phyloP scores from a whole-genome alignment of 2,329 filamentous ascomycete genomes.

The Fusarium setosum region DNA sequence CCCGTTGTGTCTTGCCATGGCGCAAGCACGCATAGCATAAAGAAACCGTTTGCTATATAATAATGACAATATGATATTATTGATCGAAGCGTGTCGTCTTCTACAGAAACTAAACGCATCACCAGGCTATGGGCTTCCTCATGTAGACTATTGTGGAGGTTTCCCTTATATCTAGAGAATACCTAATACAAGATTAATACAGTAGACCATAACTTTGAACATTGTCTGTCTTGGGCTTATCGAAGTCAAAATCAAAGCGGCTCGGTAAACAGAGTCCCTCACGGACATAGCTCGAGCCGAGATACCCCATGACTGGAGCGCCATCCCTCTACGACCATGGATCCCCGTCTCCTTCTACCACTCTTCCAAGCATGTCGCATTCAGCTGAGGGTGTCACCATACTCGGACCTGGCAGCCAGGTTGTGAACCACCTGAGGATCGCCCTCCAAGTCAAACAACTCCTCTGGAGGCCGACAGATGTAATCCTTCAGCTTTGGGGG shows the following conservation, averaged over 20 bases:
- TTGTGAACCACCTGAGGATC: neutral
- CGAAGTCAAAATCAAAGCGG: neutral
- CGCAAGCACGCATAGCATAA: too few species aligned
- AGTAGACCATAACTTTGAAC: neutral
- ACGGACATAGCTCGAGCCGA: neutral
- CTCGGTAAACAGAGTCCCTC: neutral
- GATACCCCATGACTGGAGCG: neutral
- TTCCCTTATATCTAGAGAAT: too few species aligned
- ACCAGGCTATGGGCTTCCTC: too few species aligned
- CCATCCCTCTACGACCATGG: neutral
- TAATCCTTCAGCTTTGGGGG: neutral
- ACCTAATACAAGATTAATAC: too few species aligned
- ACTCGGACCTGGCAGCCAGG: neutral
- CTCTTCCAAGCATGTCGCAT: neutral
- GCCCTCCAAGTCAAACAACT: neutral
- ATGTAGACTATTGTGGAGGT: too few species aligned
- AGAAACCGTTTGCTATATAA: too few species aligned
- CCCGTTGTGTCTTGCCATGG: too few species aligned
- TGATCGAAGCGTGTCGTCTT: too few species aligned
- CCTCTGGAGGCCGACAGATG: neutral
- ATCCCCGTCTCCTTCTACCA: neutral
- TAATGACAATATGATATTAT: too few species aligned
- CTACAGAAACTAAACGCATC: too few species aligned
- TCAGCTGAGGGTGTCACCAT: neutral
- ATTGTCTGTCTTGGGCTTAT: neutral